Evolutionary conservation across 352 stramenopile genomes (phyloP), one percentile per base, ranked within the genome.

Genomic region (Globisporangium iwayamae): DNA sequence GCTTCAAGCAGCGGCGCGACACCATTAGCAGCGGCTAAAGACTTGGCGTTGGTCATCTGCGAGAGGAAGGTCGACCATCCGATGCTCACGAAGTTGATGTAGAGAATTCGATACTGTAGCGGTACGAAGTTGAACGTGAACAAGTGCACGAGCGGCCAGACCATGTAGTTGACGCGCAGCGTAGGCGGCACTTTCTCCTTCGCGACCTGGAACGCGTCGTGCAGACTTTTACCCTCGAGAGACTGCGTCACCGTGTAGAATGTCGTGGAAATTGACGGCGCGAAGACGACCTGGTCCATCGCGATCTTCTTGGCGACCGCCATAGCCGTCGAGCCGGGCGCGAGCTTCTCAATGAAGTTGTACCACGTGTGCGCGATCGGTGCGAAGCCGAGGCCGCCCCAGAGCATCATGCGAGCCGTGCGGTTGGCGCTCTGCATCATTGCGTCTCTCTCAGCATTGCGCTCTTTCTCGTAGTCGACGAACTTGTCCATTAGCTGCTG

Each of bases 321-420:
- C 6, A 69, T 47, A 22, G 68, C 66, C 28, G 65, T 60, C 7
- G 58, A 66, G 20, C 67, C 72, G 1, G 67, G 69, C 20, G 79
- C 74, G 41, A 72, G 48, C 72, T 62, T 61, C 62, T 97, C 91
- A 34, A 98, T 80, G 36, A 91, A 50, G 22, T 87, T 74, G 65
- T 96, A 97, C 70, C 94, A 97, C 56, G 83, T 94, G 72, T 98
- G 89, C 75, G 93, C 94, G 66, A 78, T 79, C 14, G 90, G 89
- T 32, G 90, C 87, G 66, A 96, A 87, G 43, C 96, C 75, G 16
- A 94, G 60, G 11, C 93, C 83, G 32, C 90, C 90, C 69, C 95
- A 97, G 39, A 95, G 75, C 63, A 94, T 83, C 79, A 94, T 80
- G 59, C 79, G 73, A 11, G 59, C 54, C n/a, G 75, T 86, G 10